Percentiles rank a stretch among this genome's conserved stretches.
These are phyloP conservation scores for Solanum hybrid DNA, from an alignment of 305 asterid genomes.

Conservation along the genomic window DNA sequence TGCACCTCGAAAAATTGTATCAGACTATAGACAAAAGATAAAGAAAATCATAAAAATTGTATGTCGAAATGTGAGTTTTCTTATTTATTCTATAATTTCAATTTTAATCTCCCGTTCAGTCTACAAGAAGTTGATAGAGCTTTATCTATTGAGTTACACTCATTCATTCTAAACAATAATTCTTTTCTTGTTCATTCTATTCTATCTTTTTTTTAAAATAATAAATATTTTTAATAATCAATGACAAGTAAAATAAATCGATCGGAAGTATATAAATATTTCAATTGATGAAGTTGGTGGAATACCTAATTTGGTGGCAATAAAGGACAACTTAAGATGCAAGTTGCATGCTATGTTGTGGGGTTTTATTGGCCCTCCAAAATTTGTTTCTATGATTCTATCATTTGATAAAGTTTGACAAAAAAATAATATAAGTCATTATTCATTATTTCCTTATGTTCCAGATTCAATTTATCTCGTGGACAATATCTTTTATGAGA, in stretches of 20 bases:
- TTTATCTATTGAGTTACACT: neutral
- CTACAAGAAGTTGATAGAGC: neutral
- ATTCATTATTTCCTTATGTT: neutral
- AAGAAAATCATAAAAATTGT: neutral
- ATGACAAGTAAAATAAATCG: neutral
- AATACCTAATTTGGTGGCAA: neutral
- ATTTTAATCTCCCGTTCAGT: neutral
- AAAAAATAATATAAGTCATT: neutral
- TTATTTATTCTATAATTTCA: too few relatives aligned
- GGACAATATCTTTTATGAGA: neutral
- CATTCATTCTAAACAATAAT: too few relatives aligned
- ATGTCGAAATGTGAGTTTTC: neutral
- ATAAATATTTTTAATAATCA: neutral
- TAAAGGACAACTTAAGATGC: neutral
- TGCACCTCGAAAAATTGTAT: neutral
- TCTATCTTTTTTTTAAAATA: too few relatives aligned
- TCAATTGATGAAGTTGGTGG: neutral
- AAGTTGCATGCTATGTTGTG: neutral
- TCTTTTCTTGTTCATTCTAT: too few relatives aligned
- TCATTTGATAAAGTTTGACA: neutral
- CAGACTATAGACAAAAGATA: neutral
- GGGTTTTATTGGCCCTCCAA: neutral
- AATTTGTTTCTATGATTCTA: neutral
- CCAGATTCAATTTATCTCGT: conserved; percentile 4
- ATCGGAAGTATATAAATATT: too few relatives aligned